Evolutionary conservation across 331 rosid genomes (phyloP), one percentile per base, ranked within the genome.

Genomic region (Rosa hybrid): DNA sequence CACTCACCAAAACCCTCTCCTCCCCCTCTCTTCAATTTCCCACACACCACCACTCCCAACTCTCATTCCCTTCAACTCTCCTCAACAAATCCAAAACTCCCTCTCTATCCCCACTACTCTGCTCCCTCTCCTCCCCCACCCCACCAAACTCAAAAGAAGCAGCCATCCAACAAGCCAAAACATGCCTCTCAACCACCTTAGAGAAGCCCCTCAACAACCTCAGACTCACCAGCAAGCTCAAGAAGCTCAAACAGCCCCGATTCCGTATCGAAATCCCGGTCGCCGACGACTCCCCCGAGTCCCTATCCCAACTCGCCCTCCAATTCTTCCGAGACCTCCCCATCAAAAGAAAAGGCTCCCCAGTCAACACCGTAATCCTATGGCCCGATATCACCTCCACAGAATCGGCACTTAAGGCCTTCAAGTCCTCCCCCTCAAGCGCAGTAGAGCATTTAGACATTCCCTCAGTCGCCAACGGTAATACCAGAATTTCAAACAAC

Each of bases 131-230:
- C 76, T 86, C 89, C 86, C 85, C 91, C 30, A 88, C 80, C 38
- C 99, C 96, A 79, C 99, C 99, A 68, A 77, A 53, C 86, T 86
- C 99, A 68, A 93, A 89, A 82, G 94, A 88, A 45, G 92, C 93
- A 13, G 97, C 97, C 79, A 83, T 91, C 42, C 77, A 84, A 7
- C 97, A 93, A 81, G 99, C 96, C 84, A 91, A 89, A 76, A 87
- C 86, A 73, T 90, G 97, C 68, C 93, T 96, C 88, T 84, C 90
- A 53, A 82, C 86, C 63, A 79, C 93, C 79, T 79, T 91, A 71
- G 92, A 91, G 77, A 91, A 90, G 80, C 97, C 98, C 78, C 92
- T 96, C 84, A 93, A 90, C 89, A 93, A 89, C 85, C 84, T 88
- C 78, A 90, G 86, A 75, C 88, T 90, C 68, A 71, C 91, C 51